Base-by-base conservation (phyloP, 2,329 filamentous ascomycete species). In the Neocucurbitaria cava region DNA sequence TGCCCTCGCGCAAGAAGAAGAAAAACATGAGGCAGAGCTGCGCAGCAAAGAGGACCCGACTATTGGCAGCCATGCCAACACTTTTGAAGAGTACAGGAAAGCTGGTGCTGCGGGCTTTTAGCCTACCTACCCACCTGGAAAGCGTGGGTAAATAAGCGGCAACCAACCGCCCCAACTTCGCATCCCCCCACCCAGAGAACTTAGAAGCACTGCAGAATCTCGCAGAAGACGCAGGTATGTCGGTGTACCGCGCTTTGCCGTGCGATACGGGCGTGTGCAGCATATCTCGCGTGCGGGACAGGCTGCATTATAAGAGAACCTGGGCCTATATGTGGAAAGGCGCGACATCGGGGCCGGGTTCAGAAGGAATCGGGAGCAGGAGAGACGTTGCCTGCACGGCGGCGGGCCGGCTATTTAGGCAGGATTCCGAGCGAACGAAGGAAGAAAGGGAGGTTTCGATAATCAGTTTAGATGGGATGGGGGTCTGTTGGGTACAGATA, bases 1-100 rank as follows among this genome's bases (percentile, higher is more conserved):
- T 8, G 65, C 77, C 31, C 69, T 78, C 18, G 75, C 73, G 3
- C 69, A 71, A 33, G 80, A 82, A 54, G 80, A 82, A 63, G 78
- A 80, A 50, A 70, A 66, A 13, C 82, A 78, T 78, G 78, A 81
- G 48, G 74, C 76, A 35, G 66, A 72, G 58, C 65, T 73, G 42
- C 66, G 70, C 23, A 59, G 62, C 47, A 65, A 69, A 42, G 70
- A 72, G 53, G 55, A 71, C 38, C 49, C 59, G 23, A 30, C 64
- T 28, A 46, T 52, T 55, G 67, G 49, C 53, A 66, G 48, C 54
- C 68, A 31, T 62, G 68, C 55, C 54, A 71, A 52, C 65, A 72
- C 66, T 5, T 81, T 82, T 61, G 77, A 81, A 62, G 78, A 82
- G 64, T 82, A 80, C 65, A 69, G 79, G 49, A 74, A 77, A 59